Percentiles rank a stretch among this genome's conserved stretches.
Evolutionary conservation across 2,329 filamentous ascomycete species (phyloP).

Genomic region (Mycosphaerella sp.): DNA sequence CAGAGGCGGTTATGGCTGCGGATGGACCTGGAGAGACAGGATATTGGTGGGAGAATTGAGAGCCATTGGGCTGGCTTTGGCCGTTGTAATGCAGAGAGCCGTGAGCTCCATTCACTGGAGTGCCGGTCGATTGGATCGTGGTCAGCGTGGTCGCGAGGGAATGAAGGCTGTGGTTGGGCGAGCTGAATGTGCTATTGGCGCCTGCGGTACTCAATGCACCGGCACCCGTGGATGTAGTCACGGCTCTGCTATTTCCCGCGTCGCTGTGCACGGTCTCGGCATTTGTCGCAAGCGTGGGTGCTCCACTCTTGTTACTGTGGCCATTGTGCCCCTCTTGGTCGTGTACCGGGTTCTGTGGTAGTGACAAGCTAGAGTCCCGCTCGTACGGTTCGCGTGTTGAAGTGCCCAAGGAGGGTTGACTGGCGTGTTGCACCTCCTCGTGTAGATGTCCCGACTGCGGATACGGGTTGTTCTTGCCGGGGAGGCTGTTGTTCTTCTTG

Average conservation of each 20-base stretch:
- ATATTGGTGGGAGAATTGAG: conserved; percentile 55
- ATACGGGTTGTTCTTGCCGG: conserved; percentile 77
- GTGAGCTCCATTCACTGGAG: conserved; percentile 31
- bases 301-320: conserved; percentile 63
- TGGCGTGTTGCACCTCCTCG: conserved; percentile 47
- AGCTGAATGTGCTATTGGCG: conserved; percentile 68
- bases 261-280: conserved; percentile 69
- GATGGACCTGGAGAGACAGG: conserved; percentile 41
- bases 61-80: conserved; percentile 28
- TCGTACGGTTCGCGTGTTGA: conserved; percentile 20
- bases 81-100: conserved; percentile 32
- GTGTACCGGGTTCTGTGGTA: conserved; percentile 42
- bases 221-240: conserved; percentile 64
- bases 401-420: conserved; percentile 30
- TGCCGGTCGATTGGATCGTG: conserved; percentile 65
- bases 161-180: conserved; percentile 70
- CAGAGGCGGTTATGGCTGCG: conserved; percentile 58
- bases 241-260: conserved; percentile 70
- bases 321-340: conserved; percentile 51
- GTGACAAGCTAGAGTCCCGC: conserved; percentile 38
- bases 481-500: conserved; percentile 32
- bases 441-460: conserved; percentile 64
- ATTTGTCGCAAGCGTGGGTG: conserved; percentile 78
- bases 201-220: conserved; percentile 59
- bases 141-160: conserved; percentile 79